Percentiles rank a stretch among this genome's conserved stretches.
Conservation (phyloP, 2,329 filamentous ascomycete species). For the Colletotrichum cereale region DNA sequence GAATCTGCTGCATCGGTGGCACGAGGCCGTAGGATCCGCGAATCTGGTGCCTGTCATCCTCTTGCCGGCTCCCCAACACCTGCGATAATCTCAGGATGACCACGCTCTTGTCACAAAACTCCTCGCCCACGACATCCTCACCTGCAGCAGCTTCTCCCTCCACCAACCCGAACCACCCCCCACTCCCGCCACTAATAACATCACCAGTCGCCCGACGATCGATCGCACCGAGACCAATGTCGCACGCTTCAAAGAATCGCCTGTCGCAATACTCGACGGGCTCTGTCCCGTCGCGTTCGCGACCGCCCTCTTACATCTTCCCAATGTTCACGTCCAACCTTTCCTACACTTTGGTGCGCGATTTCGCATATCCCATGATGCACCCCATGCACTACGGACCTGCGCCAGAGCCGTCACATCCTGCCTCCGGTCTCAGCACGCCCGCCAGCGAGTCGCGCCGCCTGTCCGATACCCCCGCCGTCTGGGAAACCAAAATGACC, state of each 20-base stretch:
- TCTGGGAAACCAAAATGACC: conserved; percentile 78
- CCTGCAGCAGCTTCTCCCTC: conserved; percentile 59
- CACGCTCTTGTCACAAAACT: conserved; percentile 69
- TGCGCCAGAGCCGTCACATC: conserved; percentile 77
- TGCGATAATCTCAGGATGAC: conserved; percentile 52
- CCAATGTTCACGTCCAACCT: conserved; percentile 88
- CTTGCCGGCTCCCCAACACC: conserved; percentile 41
- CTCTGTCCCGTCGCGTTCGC: conserved; percentile 77
- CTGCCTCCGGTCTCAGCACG: conserved; percentile 85
- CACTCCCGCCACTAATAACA: conserved; percentile 69
- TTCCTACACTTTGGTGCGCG: conserved; percentile 89
- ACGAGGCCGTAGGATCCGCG: conserved; percentile 38
- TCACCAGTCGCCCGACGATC: conserved; percentile 70
- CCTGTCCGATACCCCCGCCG: conserved; percentile 83
- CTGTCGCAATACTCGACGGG: conserved; percentile 85
- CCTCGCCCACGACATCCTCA: conserved; percentile 67
- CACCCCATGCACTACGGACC: conserved; percentile 96
- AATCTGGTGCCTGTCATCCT: conserved; percentile 45
- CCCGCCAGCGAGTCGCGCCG: conserved; percentile 84
- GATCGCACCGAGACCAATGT: conserved; percentile 74
- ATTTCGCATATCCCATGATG: conserved; percentile 89
- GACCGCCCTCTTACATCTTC: conserved; percentile 85
- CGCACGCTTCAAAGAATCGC: conserved; percentile 83
- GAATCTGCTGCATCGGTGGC: conserved; percentile 24
- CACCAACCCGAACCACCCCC: conserved; percentile 65